Base-by-base conservation (phyloP, 768 basidiomycete genomes). In the Amanita rimosa region DNA sequence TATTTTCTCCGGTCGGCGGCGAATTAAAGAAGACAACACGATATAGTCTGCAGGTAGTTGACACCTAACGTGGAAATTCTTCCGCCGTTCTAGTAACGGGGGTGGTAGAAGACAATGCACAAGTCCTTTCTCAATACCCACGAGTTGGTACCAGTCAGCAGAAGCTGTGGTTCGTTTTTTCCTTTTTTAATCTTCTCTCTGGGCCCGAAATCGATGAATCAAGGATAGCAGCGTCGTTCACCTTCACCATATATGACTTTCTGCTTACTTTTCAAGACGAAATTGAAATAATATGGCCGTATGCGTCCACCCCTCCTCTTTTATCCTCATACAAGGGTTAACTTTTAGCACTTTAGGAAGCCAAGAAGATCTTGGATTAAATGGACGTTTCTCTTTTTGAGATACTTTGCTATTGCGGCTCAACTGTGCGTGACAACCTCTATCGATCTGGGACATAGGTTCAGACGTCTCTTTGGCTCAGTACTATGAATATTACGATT, bases 251-350 rank as follows among this genome's bases (percentile, higher is more conserved):
- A 24, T 48, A 48, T 24, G 46, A 48, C 36, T 37, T 26, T 17
- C 36, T 48, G 6, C 24, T 48, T 24, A 48, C 46, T 1, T 39
- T 39, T 4, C 17, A 38, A 24, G 48, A 49, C 16, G 48, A 49
- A 24, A 26, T 49, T 11, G 48, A 41, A 37, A 49, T 42, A 13
- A 49, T 49, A 29, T 49, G 48, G 48, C n/a, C 48, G 48, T 49
- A 41, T 10, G 48, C 29, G 19, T 7, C 24, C 6, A 17, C n/a
- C n/a, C n/a, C n/a, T 1, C 14, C 31, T 26, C 26, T 8, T 13
- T 29, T 17, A 31, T 19, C 7, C 17, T 14, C 26, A 21, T 6
- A 3, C 31, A 3, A 4, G 4, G n/a, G 4, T 16, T 31, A 10
- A 44, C 14, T 13, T n/a, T 33, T 21, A 16, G 27, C 0, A 19